Percentiles rank a stretch among this genome's conserved stretches.
Evolutionary conservation across 2,329 filamentous ascomycete genomes (phyloP).

Genomic region (Pseudogymnoascus sp.): DNA sequence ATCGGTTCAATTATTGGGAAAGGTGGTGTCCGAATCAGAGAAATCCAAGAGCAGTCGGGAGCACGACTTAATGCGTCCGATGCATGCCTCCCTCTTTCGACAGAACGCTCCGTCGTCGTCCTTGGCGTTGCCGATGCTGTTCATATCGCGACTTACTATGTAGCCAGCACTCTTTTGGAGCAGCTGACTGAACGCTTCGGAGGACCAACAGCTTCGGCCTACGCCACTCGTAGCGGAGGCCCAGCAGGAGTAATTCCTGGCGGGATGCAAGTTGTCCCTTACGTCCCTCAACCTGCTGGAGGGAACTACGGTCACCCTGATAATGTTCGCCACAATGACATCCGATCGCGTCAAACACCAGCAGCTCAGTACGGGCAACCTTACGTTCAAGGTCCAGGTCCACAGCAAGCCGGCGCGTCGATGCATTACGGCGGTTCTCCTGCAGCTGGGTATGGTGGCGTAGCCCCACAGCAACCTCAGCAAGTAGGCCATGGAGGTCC

Average conservation of each 20-base stretch:
- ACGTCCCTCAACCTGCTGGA: conserved; percentile 84
- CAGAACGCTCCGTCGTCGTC: conserved; percentile 94
- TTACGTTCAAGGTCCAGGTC: conserved; percentile 47
- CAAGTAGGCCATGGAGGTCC: conserved; percentile 57
- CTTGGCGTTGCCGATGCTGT: conserved; percentile 97
- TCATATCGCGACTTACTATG: conserved; percentile 98
- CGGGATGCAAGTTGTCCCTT: conserved; percentile 98
- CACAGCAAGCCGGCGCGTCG: conserved; percentile 49
- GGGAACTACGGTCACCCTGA: conserved; percentile 90
- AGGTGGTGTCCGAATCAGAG: conserved; percentile 87
- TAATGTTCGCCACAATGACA: conserved; percentile 69
- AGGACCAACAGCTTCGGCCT: conserved; percentile 92
- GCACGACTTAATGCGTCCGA: conserved; percentile 95
- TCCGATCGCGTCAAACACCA: conserved; percentile 67
- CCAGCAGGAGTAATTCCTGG: conserved; percentile 90
- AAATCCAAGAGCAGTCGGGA: conserved; percentile 96
- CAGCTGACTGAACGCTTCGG: conserved; percentile 96
- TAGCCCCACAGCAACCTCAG: conserved; percentile 70
- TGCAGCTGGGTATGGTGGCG: conserved; percentile 67
- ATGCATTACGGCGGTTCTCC: conserved; percentile 62
- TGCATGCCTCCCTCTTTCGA: conserved; percentile 85
- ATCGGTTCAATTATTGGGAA: conserved; percentile 99
- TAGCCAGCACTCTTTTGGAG: conserved; percentile 94
- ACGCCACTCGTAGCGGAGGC: conserved; percentile 88
- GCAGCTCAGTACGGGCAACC: conserved; percentile 62